Conservation (phyloP, 768 basidiomycete species). For the Mycena kentingensis region DNA sequence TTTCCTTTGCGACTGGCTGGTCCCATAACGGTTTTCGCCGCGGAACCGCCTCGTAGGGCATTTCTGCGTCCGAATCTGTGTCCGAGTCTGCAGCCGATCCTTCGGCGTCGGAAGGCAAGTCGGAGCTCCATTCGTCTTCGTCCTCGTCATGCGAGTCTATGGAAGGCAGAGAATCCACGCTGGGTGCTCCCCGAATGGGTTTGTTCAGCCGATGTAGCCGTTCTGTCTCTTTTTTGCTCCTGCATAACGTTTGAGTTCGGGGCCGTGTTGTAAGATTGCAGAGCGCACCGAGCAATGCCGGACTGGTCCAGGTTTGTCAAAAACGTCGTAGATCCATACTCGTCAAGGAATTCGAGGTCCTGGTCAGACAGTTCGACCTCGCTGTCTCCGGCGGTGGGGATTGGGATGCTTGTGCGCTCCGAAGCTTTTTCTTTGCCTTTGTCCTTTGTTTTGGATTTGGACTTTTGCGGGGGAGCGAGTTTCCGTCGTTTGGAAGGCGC, state of each 20-base stretch:
- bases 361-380: conserved; percentile 67
- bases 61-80: conserved; percentile 64
- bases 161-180: conserved; percentile 66
- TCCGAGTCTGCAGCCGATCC: conserved; percentile 22
- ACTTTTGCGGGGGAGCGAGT: conserved; percentile 36
- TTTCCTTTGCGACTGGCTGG: conserved; percentile 47
- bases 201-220: conserved; percentile 69
- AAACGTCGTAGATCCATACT: conserved; percentile 70
- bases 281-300: conserved; percentile 75
- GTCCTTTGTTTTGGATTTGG: conserved; percentile 34
- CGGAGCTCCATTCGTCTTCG: conserved; percentile 53
- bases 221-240: conserved; percentile 84
- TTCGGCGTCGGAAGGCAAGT: conserved; percentile 41
- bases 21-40: conserved; percentile 53
- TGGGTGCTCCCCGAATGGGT: conserved; percentile 45
- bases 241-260: conserved; percentile 31
- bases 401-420: conserved; percentile 61
- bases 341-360: conserved; percentile 64
- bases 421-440: conserved; percentile 62
- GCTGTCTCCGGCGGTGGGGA: conserved; percentile 55
- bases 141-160: conserved; percentile 68
- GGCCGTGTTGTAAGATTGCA: background rate
- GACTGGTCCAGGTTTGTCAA: conserved; percentile 70
- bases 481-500: conserved; percentile 65
- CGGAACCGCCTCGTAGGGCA: conserved; percentile 70